phyloP scores from a whole-genome alignment of 345 rosid genomes.

The Turritis glabra region DNA sequence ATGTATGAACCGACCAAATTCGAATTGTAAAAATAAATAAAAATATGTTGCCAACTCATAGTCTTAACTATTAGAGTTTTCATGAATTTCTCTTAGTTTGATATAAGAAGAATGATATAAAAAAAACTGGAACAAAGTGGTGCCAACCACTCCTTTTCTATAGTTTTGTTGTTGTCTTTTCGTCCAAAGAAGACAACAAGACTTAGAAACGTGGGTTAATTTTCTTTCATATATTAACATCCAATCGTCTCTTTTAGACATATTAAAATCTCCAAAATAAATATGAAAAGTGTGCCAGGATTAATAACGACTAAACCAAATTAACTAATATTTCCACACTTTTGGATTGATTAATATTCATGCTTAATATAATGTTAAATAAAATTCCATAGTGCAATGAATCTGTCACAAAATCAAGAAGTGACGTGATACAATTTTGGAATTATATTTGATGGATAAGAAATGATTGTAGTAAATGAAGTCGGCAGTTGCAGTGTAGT shows the following conservation, averaged over 20 bases:
- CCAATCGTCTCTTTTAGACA: background rate
- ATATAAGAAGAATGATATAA: background rate
- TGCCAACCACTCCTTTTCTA: background rate
- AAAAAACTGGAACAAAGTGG: background rate
- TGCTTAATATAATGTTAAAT: background rate
- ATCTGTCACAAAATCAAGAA: background rate
- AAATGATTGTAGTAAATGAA: background rate
- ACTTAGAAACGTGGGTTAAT: background rate
- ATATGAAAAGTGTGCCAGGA: background rate
- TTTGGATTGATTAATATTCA: background rate
- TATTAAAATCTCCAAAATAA: background rate
- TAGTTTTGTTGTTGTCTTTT: background rate
- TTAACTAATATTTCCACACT: background rate
- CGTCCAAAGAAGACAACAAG: background rate
- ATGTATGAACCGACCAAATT: background rate
- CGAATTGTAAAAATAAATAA: background rate
- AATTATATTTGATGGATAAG: background rate
- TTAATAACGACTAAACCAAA: background rate
- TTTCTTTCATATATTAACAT: no score
- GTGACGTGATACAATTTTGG: background rate
- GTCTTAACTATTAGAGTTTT: background rate
- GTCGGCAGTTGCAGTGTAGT: slow-evolving; percentile 8
- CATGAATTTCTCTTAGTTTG: background rate
- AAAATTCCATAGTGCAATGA: background rate
- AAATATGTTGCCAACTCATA: background rate